Conservation (phyloP, 163 green algal genomes). For the Chlamydomonas reinhardtii region DNA sequence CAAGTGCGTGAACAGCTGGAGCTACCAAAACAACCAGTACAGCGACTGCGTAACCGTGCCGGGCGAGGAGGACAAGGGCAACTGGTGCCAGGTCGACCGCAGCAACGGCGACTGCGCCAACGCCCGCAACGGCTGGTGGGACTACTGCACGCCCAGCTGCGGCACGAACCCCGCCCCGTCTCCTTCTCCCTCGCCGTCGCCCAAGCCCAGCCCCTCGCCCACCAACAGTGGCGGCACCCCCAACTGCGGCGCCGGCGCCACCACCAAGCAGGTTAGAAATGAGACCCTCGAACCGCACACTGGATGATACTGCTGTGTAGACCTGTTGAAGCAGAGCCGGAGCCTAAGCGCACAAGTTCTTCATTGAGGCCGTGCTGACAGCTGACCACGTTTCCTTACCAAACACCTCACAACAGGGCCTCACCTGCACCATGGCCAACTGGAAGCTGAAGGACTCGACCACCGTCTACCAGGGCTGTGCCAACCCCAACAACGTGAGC, state of each 20-base stretch:
- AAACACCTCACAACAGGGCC: background rate
- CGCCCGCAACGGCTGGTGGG: constrained; percentile 17
- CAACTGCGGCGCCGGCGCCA: background rate
- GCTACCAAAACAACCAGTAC: background rate
- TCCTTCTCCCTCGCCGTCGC: background rate
- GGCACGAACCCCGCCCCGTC: too few species aligned
- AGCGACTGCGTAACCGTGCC: background rate
- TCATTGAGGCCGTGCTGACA: too few species aligned
- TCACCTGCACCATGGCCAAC: background rate
- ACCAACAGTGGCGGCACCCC: background rate
- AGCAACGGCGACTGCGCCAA: background rate
- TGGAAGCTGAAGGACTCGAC: background rate
- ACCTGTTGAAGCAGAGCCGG: too few species aligned
- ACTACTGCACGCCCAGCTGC: constrained; percentile 4
- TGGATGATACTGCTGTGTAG: too few species aligned
- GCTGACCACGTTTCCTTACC: too few species aligned
- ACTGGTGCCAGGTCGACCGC: background rate
- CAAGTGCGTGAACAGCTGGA: background rate
- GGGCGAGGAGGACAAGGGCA: background rate
- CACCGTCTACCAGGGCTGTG: constrained; percentile 5
- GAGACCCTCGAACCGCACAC: too few species aligned
- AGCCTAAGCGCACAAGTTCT: too few species aligned
- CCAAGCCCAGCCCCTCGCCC: background rate
- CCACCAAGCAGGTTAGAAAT: background rate
- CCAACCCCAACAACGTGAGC: constrained; percentile 13